Evolutionary conservation across 2,329 filamentous ascomycete species (phyloP), one percentile per base, ranked within the genome.

Genomic region (Talaromyces sp.): DNA sequence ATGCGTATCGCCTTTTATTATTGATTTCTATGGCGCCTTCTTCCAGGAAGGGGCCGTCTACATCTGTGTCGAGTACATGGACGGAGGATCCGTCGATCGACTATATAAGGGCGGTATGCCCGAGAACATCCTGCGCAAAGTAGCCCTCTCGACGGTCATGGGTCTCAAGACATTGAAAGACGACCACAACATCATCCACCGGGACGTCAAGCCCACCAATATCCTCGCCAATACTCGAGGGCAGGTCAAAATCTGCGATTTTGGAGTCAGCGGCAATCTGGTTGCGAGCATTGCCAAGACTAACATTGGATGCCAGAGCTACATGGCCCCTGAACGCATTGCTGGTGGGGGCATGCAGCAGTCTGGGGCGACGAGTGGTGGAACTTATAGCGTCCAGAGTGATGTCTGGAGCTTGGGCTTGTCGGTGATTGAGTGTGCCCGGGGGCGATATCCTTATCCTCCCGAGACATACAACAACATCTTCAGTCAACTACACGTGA

Each of bases 11-110:
- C 93, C 95, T 0, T 96, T 93, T 76, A 98, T 99, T 68, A 95
- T 99, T 75, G 93, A 99, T 72, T 99, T 99, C 71, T 99, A 98
- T 74, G 95, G 95, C 0, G 95, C 95, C 5, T 99, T 99, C 75
- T 99, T 97, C 82, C 95, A 99, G 72, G 95, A 99, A 79, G 93
- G 95, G 30, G 95, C 95, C 0, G 95, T 99, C 1, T 99, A 99
- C 76, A 98, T 99, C 75, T 99, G 95, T 78, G 96, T 99, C 75
- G 95, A 99, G 77, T 96, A 92, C 77, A 99, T 99, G 95, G 93
- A 99, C 72, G 95, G 95, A 54, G 95, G 95, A 8, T 98, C 93
- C 42, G 93, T 98, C 71, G 95, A 99, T 81, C 97, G 97, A 75
- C 79, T 99, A 13, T 99, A 99, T 74, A 85, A 85, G 11, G 91